These are phyloP conservation scores for Aspergillus versicolor DNA, from an alignment of 2,329 filamentous ascomycete species.

Conservation along the genomic window DNA sequence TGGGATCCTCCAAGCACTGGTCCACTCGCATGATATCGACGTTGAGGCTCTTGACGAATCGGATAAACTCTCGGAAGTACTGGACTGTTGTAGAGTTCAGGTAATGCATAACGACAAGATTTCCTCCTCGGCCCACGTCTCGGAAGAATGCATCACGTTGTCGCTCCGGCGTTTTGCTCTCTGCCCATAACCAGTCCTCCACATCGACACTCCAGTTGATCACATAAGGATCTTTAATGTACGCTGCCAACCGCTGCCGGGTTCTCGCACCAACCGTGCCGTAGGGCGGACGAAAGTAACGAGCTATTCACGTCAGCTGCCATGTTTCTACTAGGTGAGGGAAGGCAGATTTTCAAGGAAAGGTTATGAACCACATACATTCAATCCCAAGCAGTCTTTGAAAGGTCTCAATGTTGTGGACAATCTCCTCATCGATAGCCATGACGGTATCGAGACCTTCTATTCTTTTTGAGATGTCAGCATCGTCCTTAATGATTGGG, in stretches of 20 bases:
- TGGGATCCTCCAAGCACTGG: slow-evolving; percentile 63
- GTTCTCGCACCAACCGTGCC: slow-evolving; percentile 67
- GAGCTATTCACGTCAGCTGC: slow-evolving; percentile 27
- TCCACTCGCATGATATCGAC: slow-evolving; percentile 67
- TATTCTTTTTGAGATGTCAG: slow-evolving; percentile 29
- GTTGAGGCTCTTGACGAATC: slow-evolving; percentile 61
- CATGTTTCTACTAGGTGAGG: too few species aligned
- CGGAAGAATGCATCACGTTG: slow-evolving; percentile 66
- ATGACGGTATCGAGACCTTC: slow-evolving; percentile 32
- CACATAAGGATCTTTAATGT: slow-evolving; percentile 55
- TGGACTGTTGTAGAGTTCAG: slow-evolving; percentile 63
- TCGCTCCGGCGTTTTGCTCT: slow-evolving; percentile 61
- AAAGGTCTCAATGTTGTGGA: slow-evolving; percentile 32
- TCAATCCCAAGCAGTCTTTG: slow-evolving; percentile 31
- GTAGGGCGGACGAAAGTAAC: slow-evolving; percentile 69
- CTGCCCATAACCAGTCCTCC: slow-evolving; percentile 69
- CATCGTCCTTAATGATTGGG: not conserved
- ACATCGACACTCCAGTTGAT: slow-evolving; percentile 70
- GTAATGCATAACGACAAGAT: slow-evolving; percentile 69
- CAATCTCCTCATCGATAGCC: slow-evolving; percentile 40
- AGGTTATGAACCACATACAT: slow-evolving; percentile 26
- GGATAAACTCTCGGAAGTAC: slow-evolving; percentile 65
- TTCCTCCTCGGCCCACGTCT: slow-evolving; percentile 62
- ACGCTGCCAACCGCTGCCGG: slow-evolving; percentile 59
- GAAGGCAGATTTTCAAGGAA: not conserved